Percentiles rank a stretch among this genome's conserved stretches.
phyloP scores from a whole-genome alignment of 2,329 filamentous ascomycete species.

The Fusarium dimerum region DNA sequence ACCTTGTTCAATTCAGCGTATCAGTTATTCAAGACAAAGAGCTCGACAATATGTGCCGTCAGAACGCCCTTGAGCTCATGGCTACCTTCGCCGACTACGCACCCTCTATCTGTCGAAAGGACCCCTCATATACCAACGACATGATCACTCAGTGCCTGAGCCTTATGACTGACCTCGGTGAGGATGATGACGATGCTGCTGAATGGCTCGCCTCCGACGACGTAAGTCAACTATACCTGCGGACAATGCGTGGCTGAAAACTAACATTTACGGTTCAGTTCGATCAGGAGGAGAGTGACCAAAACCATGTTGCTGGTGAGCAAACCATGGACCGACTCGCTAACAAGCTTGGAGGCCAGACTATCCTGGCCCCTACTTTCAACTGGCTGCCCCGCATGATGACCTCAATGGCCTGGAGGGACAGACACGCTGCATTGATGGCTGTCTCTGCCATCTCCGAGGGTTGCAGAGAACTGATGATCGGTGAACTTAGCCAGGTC shows the following conservation, averaged over 20 bases:
- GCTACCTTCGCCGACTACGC: slow-evolving; percentile 96
- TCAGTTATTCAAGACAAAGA: slow-evolving; percentile 97
- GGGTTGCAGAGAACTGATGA: slow-evolving; percentile 93
- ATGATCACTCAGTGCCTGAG: slow-evolving; percentile 99
- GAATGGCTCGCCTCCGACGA: slow-evolving; percentile 96
- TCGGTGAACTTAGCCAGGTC: slow-evolving; percentile 90
- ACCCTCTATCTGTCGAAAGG: slow-evolving; percentile 92
- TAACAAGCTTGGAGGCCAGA: slow-evolving; percentile 93
- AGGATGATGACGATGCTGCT: slow-evolving; percentile 89
- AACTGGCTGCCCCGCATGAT: slow-evolving; percentile 98
- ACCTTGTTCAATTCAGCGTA: slow-evolving; percentile 88
- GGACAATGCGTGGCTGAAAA: not conserved
- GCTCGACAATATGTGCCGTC: slow-evolving; percentile 82
- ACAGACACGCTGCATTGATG: slow-evolving; percentile 96
- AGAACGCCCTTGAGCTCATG: slow-evolving; percentile 96
- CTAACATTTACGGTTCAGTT: slow-evolving; percentile 51
- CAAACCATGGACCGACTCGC: slow-evolving; percentile 97
- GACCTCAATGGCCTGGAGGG: slow-evolving; percentile 90
- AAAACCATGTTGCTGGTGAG: slow-evolving; percentile 96
- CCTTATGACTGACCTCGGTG: slow-evolving; percentile 94
- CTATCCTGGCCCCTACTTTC: slow-evolving; percentile 91
- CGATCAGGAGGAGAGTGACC: slow-evolving; percentile 92
- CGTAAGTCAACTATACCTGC: slow-evolving; percentile 50
- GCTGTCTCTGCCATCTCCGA: slow-evolving; percentile 98
- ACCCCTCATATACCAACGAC: slow-evolving; percentile 84